These are phyloP conservation scores for Neonectria hederae DNA, from an alignment of 2,329 filamentous ascomycete species.

Conservation along the genomic window DNA sequence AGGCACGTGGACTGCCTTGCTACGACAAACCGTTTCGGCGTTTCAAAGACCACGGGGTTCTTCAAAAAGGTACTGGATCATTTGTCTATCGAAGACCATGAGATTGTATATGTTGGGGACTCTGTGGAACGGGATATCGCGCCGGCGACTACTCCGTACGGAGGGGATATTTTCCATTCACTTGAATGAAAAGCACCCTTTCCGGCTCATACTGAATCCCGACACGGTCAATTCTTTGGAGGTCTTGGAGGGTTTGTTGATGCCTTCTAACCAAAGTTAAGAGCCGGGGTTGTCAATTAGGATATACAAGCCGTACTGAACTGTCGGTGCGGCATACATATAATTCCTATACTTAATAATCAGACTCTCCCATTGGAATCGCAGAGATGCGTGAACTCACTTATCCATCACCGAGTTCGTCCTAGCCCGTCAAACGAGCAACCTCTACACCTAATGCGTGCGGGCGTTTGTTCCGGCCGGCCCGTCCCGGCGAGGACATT, in stretches of 20 bases:
- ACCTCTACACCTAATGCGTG: not conserved
- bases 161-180: slow-evolving; percentile 44
- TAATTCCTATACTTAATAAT: no score
- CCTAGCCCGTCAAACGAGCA: not conserved
- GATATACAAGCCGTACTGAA: not conserved
- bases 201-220: slow-evolving; percentile 15
- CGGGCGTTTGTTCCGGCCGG: slow-evolving; percentile 9
- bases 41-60: slow-evolving; percentile 42
- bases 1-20: slow-evolving; percentile 44
- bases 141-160: slow-evolving; percentile 40
- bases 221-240: slow-evolving; percentile 29
- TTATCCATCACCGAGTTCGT: not conserved
- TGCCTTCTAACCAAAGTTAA: not conserved
- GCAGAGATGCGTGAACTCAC: not conserved
- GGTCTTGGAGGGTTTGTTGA: slow-evolving; percentile 17
- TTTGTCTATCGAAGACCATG: slow-evolving; percentile 34
- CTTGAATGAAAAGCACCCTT: slow-evolving; percentile 28
- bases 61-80: slow-evolving; percentile 42
- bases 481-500: slow-evolving; percentile 8
- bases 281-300: not conserved
- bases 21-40: slow-evolving; percentile 44
- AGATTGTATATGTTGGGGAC: slow-evolving; percentile 46
- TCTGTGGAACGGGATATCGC: slow-evolving; percentile 42
- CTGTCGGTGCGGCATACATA: not conserved
- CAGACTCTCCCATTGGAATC: not conserved